Conservation (phyloP, 2,329 filamentous ascomycete genomes). For the Epicoccum nigrum region DNA sequence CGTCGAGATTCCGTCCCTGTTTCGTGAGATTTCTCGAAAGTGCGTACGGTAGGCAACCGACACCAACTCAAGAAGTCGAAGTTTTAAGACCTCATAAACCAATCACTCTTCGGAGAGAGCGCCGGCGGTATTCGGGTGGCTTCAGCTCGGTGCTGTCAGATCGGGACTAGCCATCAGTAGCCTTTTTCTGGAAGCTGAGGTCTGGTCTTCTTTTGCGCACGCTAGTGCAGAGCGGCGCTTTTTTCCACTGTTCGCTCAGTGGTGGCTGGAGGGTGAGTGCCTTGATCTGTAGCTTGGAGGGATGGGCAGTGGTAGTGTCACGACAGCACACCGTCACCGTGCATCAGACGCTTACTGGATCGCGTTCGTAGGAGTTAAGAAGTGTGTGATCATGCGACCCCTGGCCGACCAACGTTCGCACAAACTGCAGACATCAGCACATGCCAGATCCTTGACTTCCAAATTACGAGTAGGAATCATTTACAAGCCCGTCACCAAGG, state of each 20-base stretch:
- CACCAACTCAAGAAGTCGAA: too few species aligned
- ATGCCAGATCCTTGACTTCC: background rate
- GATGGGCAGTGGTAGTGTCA: background rate
- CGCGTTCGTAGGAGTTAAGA: background rate
- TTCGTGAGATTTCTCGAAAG: background rate
- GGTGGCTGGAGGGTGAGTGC: background rate
- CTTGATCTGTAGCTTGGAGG: background rate
- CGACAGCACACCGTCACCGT: too few species aligned
- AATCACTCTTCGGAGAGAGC: background rate
- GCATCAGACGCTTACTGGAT: background rate
- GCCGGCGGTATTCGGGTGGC: conserved; percentile 1
- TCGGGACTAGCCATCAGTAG: background rate
- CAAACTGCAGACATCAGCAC: background rate
- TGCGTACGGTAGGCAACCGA: too few species aligned
- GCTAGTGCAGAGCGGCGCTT: background rate
- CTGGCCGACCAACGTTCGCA: background rate
- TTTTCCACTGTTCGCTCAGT: background rate
- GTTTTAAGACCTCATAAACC: background rate
- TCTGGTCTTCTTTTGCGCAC: background rate
- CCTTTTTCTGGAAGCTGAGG: conserved; percentile 11
- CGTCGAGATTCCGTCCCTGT: background rate
- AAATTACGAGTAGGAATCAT: background rate
- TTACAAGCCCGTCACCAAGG: background rate
- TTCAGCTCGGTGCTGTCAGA: conserved; percentile 2
- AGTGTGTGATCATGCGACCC: background rate